phyloP scores from a whole-genome alignment of 2,329 filamentous ascomycete genomes.

The Pleurostoma richardsiae region DNA sequence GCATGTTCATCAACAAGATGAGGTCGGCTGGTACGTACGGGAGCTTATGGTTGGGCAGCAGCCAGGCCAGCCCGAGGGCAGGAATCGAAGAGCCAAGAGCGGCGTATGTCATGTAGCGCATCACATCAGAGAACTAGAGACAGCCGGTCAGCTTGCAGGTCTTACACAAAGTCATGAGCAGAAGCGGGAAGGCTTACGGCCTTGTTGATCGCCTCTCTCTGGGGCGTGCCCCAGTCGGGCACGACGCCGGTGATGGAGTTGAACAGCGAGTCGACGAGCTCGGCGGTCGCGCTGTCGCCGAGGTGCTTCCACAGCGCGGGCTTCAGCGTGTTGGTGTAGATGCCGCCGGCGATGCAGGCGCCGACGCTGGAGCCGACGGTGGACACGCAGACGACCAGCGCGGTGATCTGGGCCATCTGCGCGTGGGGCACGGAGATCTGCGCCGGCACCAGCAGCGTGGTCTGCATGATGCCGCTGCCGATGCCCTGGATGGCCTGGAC shows the following conservation, averaged over 20 bases:
- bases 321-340: constrained; percentile 42
- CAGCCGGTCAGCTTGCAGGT: neutral
- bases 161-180: too few relatives aligned
- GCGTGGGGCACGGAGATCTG: constrained; percentile 38
- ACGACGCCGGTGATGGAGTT: constrained; percentile 37
- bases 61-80: neutral
- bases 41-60: neutral
- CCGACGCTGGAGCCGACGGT: constrained; percentile 33
- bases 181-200: constrained; percentile 20
- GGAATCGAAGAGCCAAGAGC: constrained; percentile 1
- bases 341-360: constrained; percentile 38
- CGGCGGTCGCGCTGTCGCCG: constrained; percentile 19
- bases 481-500: constrained; percentile 43
- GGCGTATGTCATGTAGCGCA: neutral
- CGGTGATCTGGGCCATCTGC: constrained; percentile 41
- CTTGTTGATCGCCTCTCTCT: constrained; percentile 33
- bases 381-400: constrained; percentile 34
- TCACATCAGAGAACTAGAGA: constrained; percentile 1
- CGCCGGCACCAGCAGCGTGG: constrained; percentile 33
- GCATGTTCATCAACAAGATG: too few relatives aligned
- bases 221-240: constrained; percentile 31
- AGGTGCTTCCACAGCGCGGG: constrained; percentile 27
- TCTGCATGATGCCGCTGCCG: constrained; percentile 39
- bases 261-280: constrained; percentile 29
- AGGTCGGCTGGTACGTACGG: neutral